phyloP scores from a whole-genome alignment of 345 rosid species.

The Cardamine occulta region DNA sequence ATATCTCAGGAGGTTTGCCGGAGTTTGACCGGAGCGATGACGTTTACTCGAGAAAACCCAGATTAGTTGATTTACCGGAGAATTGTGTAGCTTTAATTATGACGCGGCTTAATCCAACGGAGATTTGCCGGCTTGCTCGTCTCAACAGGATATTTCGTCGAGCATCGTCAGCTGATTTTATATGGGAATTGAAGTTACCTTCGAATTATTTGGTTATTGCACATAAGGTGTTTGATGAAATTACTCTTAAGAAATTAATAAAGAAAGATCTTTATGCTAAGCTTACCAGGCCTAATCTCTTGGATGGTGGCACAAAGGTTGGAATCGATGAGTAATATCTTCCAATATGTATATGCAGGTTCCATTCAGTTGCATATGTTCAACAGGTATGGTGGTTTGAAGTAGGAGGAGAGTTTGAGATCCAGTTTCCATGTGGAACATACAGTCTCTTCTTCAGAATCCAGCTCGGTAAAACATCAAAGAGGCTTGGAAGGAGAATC shows the following conservation, averaged over 20 bases:
- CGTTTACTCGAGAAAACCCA: conserved; percentile 37
- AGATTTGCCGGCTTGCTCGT: conserved; percentile 61
- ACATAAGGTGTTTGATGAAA: conserved; percentile 51
- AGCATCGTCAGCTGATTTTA: conserved; percentile 67
- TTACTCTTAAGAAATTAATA: conserved; percentile 34
- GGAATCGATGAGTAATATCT: too few relatives aligned
- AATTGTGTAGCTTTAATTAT: conserved; percentile 62
- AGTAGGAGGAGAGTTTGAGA: conserved; percentile 80
- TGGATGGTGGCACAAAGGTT: conserved; percentile 66
- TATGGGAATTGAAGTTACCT: conserved; percentile 71
- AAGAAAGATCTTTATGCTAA: conserved; percentile 58
- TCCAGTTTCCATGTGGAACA: conserved; percentile 73
- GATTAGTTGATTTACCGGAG: conserved; percentile 66
- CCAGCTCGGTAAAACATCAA: conserved; percentile 65
- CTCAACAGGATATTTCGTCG: conserved; percentile 55
- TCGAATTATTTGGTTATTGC: conserved; percentile 48
- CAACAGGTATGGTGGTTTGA: conserved; percentile 99
- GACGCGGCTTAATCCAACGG: conserved; percentile 55
- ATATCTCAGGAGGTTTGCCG: conserved; percentile 44
- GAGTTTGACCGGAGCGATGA: conserved; percentile 43
- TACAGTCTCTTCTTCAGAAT: conserved; percentile 84
- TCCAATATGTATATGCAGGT: conserved; percentile 47
- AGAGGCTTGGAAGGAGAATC: conserved; percentile 72
- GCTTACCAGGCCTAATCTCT: conserved; percentile 48
- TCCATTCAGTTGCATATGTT: conserved; percentile 74